A percentile compares a stretch with the other conserved stretches of the same genome.
Evolutionary conservation across 139 green algal genomes (phyloP).

Genomic region (Chlamydomonas applanata): DNA sequence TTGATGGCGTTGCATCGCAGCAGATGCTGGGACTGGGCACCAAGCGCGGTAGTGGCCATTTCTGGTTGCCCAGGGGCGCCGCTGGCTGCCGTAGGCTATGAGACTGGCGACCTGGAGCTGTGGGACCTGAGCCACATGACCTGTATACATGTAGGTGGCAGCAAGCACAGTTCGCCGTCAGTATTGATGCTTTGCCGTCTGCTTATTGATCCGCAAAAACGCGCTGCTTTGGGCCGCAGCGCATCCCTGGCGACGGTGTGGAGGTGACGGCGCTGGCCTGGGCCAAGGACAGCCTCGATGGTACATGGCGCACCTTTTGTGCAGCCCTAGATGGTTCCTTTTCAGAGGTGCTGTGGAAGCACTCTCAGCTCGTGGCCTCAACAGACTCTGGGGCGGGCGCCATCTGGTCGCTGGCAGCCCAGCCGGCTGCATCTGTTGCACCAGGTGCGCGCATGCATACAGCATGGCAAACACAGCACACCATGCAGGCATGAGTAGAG

Average conservation of each 20-base stretch:
- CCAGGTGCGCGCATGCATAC: conserved; percentile 20
- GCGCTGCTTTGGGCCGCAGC: conserved; percentile 39
- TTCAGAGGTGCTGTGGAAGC: conserved; percentile 64
- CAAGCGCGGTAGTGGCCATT: conserved; percentile 66
- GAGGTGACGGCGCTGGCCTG: conserved; percentile 71
- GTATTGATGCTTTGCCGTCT: background rate
- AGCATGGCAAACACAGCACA: too few species aligned
- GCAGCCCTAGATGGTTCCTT: conserved; percentile 74
- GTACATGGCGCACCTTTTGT: conserved; percentile 64
- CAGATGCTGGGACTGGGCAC: conserved; percentile 76
- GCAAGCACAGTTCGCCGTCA: background rate
- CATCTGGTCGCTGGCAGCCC: conserved; percentile 75
- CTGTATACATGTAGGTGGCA: conserved; percentile 48
- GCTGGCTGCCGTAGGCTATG: conserved; percentile 67
- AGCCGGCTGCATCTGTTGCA: conserved; percentile 40
- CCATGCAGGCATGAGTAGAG: too few species aligned
- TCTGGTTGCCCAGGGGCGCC: conserved; percentile 67
- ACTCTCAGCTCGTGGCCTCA: conserved; percentile 6
- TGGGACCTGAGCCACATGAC: conserved; percentile 64
- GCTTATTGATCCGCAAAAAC: background rate
- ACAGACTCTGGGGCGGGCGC: conserved; percentile 81
- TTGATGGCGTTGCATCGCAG: conserved; percentile 76
- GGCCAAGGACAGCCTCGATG: conserved; percentile 42
- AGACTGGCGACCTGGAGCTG: conserved; percentile 83
- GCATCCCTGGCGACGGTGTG: conserved; percentile 57